phyloP scores from a whole-genome alignment of 768 basidiomycete genomes.

The Tephrocybe sp. region DNA sequence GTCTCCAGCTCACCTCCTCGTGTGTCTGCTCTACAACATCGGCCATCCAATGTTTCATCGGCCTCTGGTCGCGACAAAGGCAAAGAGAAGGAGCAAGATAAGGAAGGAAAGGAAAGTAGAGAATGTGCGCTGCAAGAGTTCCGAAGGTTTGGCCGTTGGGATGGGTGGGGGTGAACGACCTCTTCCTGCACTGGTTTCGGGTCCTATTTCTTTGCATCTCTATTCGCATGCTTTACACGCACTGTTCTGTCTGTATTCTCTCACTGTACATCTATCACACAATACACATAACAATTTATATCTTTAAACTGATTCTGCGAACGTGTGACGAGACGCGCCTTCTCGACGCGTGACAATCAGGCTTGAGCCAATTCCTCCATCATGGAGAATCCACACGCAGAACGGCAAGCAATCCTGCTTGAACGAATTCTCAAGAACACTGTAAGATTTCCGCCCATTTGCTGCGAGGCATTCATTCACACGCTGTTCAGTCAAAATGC shows the following conservation, averaged over 20 bases:
- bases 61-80: conserved; percentile 53
- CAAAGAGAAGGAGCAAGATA: conserved; percentile 60
- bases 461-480: not conserved
- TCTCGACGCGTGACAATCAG: conserved; percentile 14
- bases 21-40: conserved; percentile 38
- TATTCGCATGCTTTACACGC: conserved; percentile 3
- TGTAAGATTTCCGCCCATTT: conserved; percentile 42
- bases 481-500: conserved; percentile 73
- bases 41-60: conserved; percentile 59
- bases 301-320: too few species aligned
- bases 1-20: conserved; percentile 44
- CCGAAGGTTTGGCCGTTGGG: conserved; percentile 83
- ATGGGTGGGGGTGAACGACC: conserved; percentile 70
- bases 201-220: not conserved
- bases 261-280: conserved; percentile 8
- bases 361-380: conserved; percentile 1
- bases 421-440: conserved; percentile 91
- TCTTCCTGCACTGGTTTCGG: not conserved
- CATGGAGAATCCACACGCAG: conserved; percentile 97
- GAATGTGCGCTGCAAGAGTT: conserved; percentile 76
- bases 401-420: conserved; percentile 86
- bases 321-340: conserved; percentile 16
- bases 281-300: not conserved
- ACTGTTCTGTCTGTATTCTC: conserved; percentile 6
- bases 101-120: conserved; percentile 58